Evolutionary conservation across 805 yeast species (phyloP), one percentile per base, ranked within the genome.

Genomic region (Dipodascus geniculatus): DNA sequence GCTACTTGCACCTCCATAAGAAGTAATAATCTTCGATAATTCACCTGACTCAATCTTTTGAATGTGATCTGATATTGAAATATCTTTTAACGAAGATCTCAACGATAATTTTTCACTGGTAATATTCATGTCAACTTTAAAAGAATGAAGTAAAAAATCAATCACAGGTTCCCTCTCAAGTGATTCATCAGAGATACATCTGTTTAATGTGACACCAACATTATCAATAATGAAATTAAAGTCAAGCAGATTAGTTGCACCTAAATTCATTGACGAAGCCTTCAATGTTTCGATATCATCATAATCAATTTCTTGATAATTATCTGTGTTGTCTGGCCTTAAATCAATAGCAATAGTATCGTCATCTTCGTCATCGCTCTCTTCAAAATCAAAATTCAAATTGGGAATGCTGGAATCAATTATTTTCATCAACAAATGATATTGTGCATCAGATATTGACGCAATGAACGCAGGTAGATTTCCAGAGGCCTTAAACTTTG

Each of bases 361-460:
- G 9, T 22, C 44, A 23, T 31, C 31, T 38, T 31, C 50, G 16
- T 23, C 48, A 19, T 51, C 53, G 1, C 20, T 42, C 19, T 22
- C 23, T n/a, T 50, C 55, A n/a, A 49, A 3, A 6, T 42, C 52
- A 53, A 58, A 56, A 23, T 61, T 61, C 42, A 62, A 61, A 11
- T 72, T 74, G 1, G 96, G 96, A 14, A 88, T 74, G 22, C 83
- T 79, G 6, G 73, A 77, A 51, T 84, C 85, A 35, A 91, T 71
- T 48, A 91, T 70, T 55, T 82, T 80, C 91, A 93, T 82, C 61
- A 93, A 72, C 1, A 88, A 80, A 66, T 88, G 86, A 69, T 93
- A 95, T 65, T 95, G 96, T 61, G 82, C 85, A 65, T 93, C 98
- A 60, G 87, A 87, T 61, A 93, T 65, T 28, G 85, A 77, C 2